Percentiles rank a stretch among this genome's conserved stretches.
phyloP scores from a whole-genome alignment of 1,284 basidiomycete genomes.

The Peniophora sp. region DNA sequence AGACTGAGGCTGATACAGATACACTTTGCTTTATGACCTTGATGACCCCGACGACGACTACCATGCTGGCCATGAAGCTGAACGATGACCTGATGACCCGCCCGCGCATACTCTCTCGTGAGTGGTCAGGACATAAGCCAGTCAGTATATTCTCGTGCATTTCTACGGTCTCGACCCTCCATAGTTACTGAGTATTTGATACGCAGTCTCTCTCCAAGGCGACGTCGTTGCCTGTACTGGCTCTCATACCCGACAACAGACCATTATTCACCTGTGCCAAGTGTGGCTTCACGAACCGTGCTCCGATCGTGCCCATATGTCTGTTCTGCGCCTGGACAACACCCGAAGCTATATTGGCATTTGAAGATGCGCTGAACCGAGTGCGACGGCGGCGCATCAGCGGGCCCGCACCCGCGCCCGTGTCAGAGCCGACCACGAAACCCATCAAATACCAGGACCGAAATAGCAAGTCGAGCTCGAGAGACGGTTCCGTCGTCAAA shows the following conservation, averaged over 20 bases:
- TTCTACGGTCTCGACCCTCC: constrained; percentile 9
- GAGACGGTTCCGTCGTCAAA: constrained; percentile 3
- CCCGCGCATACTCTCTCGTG: constrained; percentile 16
- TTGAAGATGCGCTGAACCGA: constrained; percentile 21
- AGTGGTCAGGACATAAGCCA: constrained; percentile 27
- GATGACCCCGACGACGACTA: too few species aligned
- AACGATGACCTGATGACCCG: constrained; percentile 8
- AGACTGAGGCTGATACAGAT: neutral
- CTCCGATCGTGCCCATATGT: constrained; percentile 35
- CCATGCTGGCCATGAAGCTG: neutral
- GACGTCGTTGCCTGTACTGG: constrained; percentile 45
- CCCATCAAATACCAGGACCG: neutral
- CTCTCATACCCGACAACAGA: constrained; percentile 33
- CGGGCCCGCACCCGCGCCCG: constrained; percentile 20
- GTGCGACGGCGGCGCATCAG: constrained; percentile 28
- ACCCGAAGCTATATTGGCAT: constrained; percentile 27
- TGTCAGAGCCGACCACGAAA: neutral
- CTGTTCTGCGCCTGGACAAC: constrained; percentile 50
- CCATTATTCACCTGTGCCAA: constrained; percentile 40
- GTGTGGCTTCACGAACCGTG: constrained; percentile 44
- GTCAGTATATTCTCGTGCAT: constrained; percentile 14
- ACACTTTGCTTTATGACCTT: too few species aligned
- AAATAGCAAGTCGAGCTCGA: neutral
- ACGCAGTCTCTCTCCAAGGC: constrained; percentile 35
- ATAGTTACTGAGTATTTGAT: constrained; percentile 3